These are phyloP conservation scores for Eimeria necatrix DNA, from an alignment of 169 alveolate genomes.

Conservation along the genomic window DNA sequence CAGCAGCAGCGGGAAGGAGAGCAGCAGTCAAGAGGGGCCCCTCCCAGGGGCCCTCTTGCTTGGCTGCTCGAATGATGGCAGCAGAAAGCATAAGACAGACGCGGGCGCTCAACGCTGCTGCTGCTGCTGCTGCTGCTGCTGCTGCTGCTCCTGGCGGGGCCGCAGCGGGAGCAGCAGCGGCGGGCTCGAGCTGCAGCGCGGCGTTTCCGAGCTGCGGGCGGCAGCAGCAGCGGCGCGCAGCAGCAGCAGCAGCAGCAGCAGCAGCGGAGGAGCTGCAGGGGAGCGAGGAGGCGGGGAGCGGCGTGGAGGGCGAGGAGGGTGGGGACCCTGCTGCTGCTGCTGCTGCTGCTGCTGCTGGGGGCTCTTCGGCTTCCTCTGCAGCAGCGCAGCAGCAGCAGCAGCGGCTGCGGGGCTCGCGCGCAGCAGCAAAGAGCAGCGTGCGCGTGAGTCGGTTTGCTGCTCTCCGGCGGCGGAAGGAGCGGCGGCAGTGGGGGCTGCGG, in stretches of 20 bases:
- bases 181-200: neutral
- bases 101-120: neutral
- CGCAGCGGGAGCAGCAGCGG: neutral
- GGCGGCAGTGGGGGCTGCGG: neutral
- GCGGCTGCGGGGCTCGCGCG: constrained; percentile 25
- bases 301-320: neutral
- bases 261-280: constrained; percentile 21
- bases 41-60: neutral
- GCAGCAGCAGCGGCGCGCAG: constrained; percentile 15
- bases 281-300: neutral
- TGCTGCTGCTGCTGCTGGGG: neutral
- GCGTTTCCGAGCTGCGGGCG: neutral
- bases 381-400: constrained; percentile 19
- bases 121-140: constrained; percentile 5
- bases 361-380: neutral
- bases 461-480: neutral
- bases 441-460: neutral
- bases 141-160: neutral
- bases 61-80: neutral
- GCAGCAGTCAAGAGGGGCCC: neutral
- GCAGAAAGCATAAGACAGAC: neutral
- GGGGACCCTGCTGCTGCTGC: neutral
- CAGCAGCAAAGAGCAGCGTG: constrained; percentile 25
- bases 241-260: constrained; percentile 2
- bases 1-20: constrained; percentile 15